These are phyloP conservation scores for Lichtheimia hyalospora DNA, from an alignment of 371 early-diverging fungal genomes.

Conservation along the genomic window DNA sequence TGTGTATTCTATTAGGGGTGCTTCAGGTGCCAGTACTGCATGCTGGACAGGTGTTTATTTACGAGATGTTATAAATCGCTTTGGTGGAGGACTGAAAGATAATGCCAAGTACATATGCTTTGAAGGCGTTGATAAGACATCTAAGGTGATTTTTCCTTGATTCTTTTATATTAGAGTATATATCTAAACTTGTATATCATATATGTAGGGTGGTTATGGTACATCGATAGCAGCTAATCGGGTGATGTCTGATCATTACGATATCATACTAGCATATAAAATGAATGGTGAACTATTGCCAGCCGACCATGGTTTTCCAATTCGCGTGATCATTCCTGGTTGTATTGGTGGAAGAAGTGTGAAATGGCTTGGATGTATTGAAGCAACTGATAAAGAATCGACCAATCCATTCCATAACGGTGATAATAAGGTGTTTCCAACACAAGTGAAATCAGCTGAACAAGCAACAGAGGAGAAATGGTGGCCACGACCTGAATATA, in stretches of 20 bases:
- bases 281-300: constrained; percentile 82
- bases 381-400: constrained; percentile 62
- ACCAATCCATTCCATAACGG: constrained; percentile 73
- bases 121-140: constrained; percentile 63
- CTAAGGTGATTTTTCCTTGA: constrained; percentile 29
- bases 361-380: constrained; percentile 75
- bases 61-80: constrained; percentile 64
- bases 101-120: constrained; percentile 69
- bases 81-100: constrained; percentile 47
- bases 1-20: constrained; percentile 8
- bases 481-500: constrained; percentile 62
- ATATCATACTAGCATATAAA: constrained; percentile 83
- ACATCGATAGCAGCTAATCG: constrained; percentile 73
- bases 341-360: constrained; percentile 85
- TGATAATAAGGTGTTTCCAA: constrained; percentile 85
- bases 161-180: not conserved
- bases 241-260: constrained; percentile 68
- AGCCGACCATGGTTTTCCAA: constrained; percentile 81
- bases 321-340: constrained; percentile 84
- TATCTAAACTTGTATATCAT: no score
- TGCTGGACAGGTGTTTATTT: constrained; percentile 83
- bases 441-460: constrained; percentile 45
- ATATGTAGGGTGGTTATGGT: constrained; percentile 65
- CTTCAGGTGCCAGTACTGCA: constrained; percentile 69
- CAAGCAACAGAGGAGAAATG: constrained; percentile 50